Evolutionary conservation across 2,329 filamentous ascomycete genomes (phyloP).

Genomic region (Emericellopsis cladophorae): DNA sequence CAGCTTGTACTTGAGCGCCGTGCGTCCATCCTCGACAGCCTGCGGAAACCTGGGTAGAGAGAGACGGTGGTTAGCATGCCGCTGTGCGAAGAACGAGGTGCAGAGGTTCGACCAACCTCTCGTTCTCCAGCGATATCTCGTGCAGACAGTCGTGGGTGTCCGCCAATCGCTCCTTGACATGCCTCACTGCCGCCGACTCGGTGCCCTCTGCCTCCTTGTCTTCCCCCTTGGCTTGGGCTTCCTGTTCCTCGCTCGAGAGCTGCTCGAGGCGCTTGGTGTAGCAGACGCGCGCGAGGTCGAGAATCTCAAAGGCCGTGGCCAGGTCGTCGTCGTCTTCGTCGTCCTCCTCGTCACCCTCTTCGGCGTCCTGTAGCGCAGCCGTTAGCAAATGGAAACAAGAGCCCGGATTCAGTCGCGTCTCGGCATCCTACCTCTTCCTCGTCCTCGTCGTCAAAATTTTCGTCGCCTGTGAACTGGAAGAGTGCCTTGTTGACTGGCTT

Average conservation of each 20-base stretch:
- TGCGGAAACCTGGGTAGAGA: slow-evolving; percentile 50
- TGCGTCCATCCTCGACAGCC: slow-evolving; percentile 73
- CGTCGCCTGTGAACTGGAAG: slow-evolving; percentile 89
- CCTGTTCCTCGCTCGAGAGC: slow-evolving; percentile 18
- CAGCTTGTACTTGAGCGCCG: slow-evolving; percentile 66
- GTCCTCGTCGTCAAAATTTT: slow-evolving; percentile 80
- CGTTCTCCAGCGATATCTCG: slow-evolving; percentile 94
- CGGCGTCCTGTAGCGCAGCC: slow-evolving; percentile 14
- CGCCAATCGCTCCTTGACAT: slow-evolving; percentile 74
- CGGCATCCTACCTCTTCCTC: slow-evolving; percentile 47
- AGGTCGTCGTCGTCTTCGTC: slow-evolving; percentile 61
- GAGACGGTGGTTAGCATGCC: too few species aligned
- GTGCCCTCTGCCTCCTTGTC: slow-evolving; percentile 11
- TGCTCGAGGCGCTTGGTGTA: slow-evolving; percentile 42
- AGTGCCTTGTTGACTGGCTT: slow-evolving; percentile 51
- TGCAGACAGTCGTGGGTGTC: slow-evolving; percentile 91
- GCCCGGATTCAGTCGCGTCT: slow-evolving; percentile 1
- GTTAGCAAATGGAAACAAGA: not conserved
- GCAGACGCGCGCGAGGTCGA: slow-evolving; percentile 64
- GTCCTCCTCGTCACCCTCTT: slow-evolving; percentile 26
- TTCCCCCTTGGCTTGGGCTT: slow-evolving; percentile 29
- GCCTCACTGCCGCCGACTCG: slow-evolving; percentile 30
- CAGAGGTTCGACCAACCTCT: slow-evolving; percentile 39
- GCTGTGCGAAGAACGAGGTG: not conserved
- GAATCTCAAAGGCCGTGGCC: slow-evolving; percentile 69